Evolutionary conservation across 106 monocot genomes (phyloP).

Genomic region (Amphibolis antarctica): DNA sequence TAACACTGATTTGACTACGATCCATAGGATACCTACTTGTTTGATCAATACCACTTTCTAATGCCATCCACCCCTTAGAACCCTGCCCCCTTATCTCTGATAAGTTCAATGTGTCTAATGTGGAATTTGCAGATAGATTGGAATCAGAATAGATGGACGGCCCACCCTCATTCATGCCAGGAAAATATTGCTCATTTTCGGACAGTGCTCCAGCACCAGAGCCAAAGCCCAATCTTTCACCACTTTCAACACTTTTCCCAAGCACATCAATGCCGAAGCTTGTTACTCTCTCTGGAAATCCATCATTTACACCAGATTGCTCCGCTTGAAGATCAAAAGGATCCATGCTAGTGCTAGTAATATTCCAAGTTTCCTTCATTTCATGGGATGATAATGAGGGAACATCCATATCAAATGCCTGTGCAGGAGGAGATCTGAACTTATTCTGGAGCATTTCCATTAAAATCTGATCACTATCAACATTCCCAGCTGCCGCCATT

Average conservation of each 20-base stretch:
- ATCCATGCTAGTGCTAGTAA: too few relatives aligned
- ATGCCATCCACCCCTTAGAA: slow-evolving; percentile 6
- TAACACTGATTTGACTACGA: slow-evolving; percentile 3
- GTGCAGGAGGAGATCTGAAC: slow-evolving; percentile 27
- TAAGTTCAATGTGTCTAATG: slow-evolving; percentile 8
- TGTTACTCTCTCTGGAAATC: slow-evolving; percentile 8
- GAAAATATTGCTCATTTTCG: slow-evolving; percentile 28
- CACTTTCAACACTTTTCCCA: slow-evolving; percentile 16
- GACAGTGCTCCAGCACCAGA: slow-evolving; percentile 22
- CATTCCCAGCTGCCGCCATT: slow-evolving; percentile 21
- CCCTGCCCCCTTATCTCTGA: slow-evolving; percentile 16
- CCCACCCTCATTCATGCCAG: slow-evolving; percentile 10
- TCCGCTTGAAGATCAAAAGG: slow-evolving; percentile 22
- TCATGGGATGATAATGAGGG: slow-evolving; percentile 32
- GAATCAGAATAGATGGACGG: slow-evolving; percentile 12
- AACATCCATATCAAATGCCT: slow-evolving; percentile 24
- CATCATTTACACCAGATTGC: background rate
- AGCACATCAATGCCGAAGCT: slow-evolving; percentile 25
- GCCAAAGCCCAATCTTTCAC: slow-evolving; percentile 12
- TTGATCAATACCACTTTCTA: background rate
- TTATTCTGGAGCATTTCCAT: slow-evolving; percentile 37
- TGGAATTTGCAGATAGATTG: slow-evolving; percentile 11
- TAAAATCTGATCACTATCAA: slow-evolving; percentile 26
- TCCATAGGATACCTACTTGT: background rate
- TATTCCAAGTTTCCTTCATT: slow-evolving; percentile 38